These are phyloP conservation scores for Cladosporium cucumerinum DNA, from an alignment of 2,329 filamentous ascomycete species.

Conservation along the genomic window DNA sequence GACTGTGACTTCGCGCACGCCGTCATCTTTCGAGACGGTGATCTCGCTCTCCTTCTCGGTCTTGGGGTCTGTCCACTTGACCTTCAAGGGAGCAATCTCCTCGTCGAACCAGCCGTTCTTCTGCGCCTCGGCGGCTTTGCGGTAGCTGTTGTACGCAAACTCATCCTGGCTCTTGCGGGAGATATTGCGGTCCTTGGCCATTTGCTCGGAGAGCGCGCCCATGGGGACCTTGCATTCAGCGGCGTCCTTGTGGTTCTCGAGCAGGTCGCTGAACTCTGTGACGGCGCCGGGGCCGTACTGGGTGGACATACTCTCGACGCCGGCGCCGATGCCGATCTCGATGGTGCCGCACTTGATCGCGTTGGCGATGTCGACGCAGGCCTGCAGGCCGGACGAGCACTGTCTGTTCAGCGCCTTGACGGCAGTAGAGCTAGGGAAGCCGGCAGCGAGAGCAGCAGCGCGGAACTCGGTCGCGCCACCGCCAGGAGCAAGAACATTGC, in stretches of 20 bases:
- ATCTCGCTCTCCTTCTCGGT: constrained; percentile 79
- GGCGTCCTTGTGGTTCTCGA: constrained; percentile 75
- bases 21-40: constrained; percentile 81
- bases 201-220: constrained; percentile 88
- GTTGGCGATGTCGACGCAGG: constrained; percentile 90
- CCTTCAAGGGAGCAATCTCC: constrained; percentile 83
- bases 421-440: constrained; percentile 81
- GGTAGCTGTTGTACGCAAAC: constrained; percentile 92
- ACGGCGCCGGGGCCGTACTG: constrained; percentile 91
- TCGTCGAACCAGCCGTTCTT: constrained; percentile 84
- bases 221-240: constrained; percentile 98
- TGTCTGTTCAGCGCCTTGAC: constrained; percentile 88
- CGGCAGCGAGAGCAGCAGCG: constrained; percentile 83
- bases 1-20: constrained; percentile 77
- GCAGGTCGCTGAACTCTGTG: constrained; percentile 84
- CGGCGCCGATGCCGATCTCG: constrained; percentile 87
- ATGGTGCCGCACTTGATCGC: constrained; percentile 90
- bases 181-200: constrained; percentile 83
- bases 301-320: constrained; percentile 92
- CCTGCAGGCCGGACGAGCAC: constrained; percentile 89
- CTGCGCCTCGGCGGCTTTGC: constrained; percentile 84
- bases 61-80: constrained; percentile 88
- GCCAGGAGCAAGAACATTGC: constrained; percentile 85
- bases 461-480: constrained; percentile 97
- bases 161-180: constrained; percentile 72